Evolutionary conservation across 2,329 filamentous ascomycete genomes (phyloP).

Genomic region (Stagonosporopsis vannaccii): DNA sequence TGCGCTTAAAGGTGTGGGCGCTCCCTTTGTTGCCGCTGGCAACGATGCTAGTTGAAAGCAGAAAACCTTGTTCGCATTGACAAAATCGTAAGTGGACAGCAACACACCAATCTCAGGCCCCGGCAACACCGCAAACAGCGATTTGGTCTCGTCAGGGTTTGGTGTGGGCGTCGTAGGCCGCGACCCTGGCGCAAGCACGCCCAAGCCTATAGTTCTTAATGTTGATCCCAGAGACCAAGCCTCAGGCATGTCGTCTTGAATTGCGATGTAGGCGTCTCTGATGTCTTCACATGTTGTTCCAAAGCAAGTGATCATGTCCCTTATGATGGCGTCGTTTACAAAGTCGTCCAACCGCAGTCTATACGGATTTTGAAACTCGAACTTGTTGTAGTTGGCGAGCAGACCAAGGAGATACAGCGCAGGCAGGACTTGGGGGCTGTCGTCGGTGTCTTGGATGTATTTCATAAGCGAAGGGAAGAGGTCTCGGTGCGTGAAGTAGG

Average conservation of each 20-base stretch:
- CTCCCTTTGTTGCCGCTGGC: constrained; percentile 65
- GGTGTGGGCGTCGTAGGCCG: constrained; percentile 67
- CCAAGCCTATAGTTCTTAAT: constrained; percentile 83
- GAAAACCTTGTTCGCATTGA: constrained; percentile 93
- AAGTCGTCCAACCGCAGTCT: constrained; percentile 91
- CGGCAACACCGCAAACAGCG: constrained; percentile 82
- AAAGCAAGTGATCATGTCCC: constrained; percentile 79
- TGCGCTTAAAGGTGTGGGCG: constrained; percentile 77
- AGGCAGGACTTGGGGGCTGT: constrained; percentile 66
- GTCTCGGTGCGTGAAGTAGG: constrained; percentile 94
- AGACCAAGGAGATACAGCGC: constrained; percentile 86
- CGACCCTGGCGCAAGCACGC: constrained; percentile 73
- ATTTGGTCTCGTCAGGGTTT: constrained; percentile 81
- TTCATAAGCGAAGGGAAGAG: constrained; percentile 95
- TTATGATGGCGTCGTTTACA: constrained; percentile 87
- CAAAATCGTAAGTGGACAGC: constrained; percentile 90
- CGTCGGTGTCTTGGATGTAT: constrained; percentile 83
- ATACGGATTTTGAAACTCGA: constrained; percentile 97
- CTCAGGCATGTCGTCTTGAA: constrained; percentile 89
- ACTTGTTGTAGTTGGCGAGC: constrained; percentile 98
- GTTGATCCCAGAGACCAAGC: constrained; percentile 86
- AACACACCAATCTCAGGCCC: constrained; percentile 79
- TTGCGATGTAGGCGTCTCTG: constrained; percentile 78
- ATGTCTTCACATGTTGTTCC: constrained; percentile 73
- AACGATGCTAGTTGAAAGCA: constrained; percentile 80